Evolutionary conservation across 2,329 filamentous ascomycete genomes (phyloP), one percentile per base, ranked within the genome.

Genomic region (Fusarium zealandicum): DNA sequence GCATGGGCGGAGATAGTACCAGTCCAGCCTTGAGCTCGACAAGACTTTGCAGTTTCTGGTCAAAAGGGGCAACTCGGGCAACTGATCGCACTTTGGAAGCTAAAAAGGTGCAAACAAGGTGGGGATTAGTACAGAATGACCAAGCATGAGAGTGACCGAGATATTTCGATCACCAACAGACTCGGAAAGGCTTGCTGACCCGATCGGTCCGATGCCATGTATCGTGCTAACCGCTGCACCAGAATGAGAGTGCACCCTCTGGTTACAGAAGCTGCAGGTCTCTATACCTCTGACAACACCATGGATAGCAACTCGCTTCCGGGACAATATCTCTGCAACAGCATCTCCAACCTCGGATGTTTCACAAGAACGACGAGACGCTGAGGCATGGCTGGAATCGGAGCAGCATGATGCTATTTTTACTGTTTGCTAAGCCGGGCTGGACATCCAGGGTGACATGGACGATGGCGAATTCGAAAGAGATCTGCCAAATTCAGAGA

Each of bases 1-100:
- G 46, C 18, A 35, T 47, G 3, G 49, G 44, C 2, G 22, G 30
- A 10, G 31, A 53, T 5, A 64, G 52, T 13, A 46, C 55, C 13
- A 47, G 41, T 8, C 47, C 59, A 3, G 30, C 43, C 59, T 56
- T 1, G 56, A 56, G 0, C 27, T 64, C 2, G n/a, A 40, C 1
- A 59, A 63, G 1, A 63, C 47, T 9, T 37, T 64, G 10, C 50
- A 57, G 27, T 48, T 57, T 22, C 50, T 64, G 4, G 58, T 39
- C 3, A 51, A 42, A 5, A 33, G 38, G 4, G 47, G 55, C 6
- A 58, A 63, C 16, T 18, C 38, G 2, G n/a, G n/a, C n/a, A n/a
- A n/a, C n/a, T n/a, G n/a, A 46, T 54, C 18, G 59, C 59, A 1
- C 32, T 48, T 4, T 16, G 44, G 9, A 39, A 43, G 18, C 22